These are phyloP conservation scores for Xerophyta viscosa DNA, from an alignment of 106 monocot species.

Conservation along the genomic window DNA sequence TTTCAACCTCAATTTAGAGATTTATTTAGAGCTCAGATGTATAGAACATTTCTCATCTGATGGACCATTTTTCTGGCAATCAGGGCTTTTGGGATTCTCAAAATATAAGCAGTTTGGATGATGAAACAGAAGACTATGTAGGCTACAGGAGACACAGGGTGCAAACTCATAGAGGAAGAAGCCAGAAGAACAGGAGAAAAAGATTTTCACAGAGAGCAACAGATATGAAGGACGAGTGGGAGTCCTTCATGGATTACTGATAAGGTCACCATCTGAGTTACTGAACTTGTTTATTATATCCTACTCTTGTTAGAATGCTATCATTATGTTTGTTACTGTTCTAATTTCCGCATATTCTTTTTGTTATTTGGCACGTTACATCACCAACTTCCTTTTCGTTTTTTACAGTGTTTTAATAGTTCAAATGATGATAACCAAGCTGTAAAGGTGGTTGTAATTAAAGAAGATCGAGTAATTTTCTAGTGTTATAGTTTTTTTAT, in stretches of 20 bases:
- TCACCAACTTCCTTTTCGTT: too few species aligned
- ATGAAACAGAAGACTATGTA: conserved; percentile 22
- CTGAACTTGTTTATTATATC: background rate
- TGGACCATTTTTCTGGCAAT: background rate
- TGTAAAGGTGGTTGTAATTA: too few species aligned
- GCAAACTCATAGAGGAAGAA: background rate
- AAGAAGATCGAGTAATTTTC: too few species aligned
- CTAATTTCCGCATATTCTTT: too few species aligned
- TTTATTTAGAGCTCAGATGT: background rate
- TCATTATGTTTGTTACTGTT: background rate
- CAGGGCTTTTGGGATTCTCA: conserved; percentile 40
- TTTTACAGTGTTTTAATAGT: too few species aligned
- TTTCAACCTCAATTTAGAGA: background rate
- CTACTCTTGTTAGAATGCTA: background rate
- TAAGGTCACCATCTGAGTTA: background rate
- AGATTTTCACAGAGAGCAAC: conserved; percentile 14
- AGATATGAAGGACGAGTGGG: conserved; percentile 35
- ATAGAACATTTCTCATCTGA: background rate
- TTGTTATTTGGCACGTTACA: too few species aligned
- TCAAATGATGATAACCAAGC: too few species aligned
- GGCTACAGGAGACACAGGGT: conserved; percentile 10
- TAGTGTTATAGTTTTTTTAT: too few species aligned
- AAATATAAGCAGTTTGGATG: conserved; percentile 10
- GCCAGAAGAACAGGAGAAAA: background rate
- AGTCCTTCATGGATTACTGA: conserved; percentile 31